Base-by-base conservation (phyloP, 2,329 filamentous ascomycete genomes). In the Aspergillus sp. region DNA sequence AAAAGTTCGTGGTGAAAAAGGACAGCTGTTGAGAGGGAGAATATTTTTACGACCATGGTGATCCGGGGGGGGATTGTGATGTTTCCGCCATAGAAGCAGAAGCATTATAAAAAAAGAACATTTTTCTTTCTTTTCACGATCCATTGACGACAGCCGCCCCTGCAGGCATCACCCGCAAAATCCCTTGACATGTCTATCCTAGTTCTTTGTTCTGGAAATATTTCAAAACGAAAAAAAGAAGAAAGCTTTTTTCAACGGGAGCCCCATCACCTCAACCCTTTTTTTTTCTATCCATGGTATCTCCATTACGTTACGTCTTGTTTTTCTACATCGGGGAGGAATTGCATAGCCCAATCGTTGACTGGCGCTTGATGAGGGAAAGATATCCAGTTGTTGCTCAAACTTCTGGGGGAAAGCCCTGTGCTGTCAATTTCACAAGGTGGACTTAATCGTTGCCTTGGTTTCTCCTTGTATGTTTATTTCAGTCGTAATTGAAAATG, bases 351-450 rank as follows among this genome's bases (percentile, higher is more conserved):
- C 67, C 63, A 66, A 65, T 76, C 71, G 77, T 76, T 81, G 81
- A 77, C 77, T 72, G 76, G 85, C 83, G 85, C 90, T 96, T 78
- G 19, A 96, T 86, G 90, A 96, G 90, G 91, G 91, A 97, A 97
- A 97, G 91, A 97, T 90, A 95, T 85, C 89, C 66, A 65, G 65
- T 60, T 61, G 72, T 68, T 61, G 59, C 54, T 56, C 54, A 54
- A 55, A 49, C 53, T 59, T 62, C 67, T 73, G 85, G 89, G 90
- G 90, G 91, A 97, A 96, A 90, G 91, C 91, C 91, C 90, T 96
- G 90, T 93, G 82, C 78, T 82, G 76, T 80, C 78, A 67, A 67
- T 62, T 58, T 81, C 80, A 78, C 80, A 84, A 86, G 83, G 75
- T 85, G 81, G 81, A 88, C 88, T 91, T 94, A 68, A 91, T 76